A percentile compares a stretch with the other conserved stretches of the same genome.
Evolutionary conservation across 2,329 filamentous ascomycete species (phyloP).

Genomic region (Domatiomyces globalis): DNA sequence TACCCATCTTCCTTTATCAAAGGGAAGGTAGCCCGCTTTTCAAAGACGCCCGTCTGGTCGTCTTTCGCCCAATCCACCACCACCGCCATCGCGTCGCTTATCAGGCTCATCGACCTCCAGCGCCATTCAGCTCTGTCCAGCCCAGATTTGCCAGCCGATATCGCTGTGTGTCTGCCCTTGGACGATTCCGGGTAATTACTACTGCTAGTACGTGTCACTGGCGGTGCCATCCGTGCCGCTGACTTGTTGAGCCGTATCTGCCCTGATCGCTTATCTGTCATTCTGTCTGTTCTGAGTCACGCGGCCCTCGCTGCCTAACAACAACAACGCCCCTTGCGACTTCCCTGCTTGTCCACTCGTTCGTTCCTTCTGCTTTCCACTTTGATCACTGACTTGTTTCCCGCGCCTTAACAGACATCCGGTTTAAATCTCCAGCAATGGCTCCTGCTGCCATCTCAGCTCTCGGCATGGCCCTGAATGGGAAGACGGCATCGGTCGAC

Average conservation of each 20-base stretch:
- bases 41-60: constrained; percentile 11
- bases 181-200: neutral
- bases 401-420: neutral
- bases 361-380: neutral
- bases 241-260: neutral
- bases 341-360: neutral
- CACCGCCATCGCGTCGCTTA: neutral
- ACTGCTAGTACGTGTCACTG: constrained; percentile 1
- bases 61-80: constrained; percentile 14
- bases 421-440: constrained; percentile 24
- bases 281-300: neutral
- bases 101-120: neutral
- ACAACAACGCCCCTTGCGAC: neutral
- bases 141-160: constrained; percentile 4
- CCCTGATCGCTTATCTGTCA: neutral
- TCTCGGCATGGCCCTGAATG: constrained; percentile 37
- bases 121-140: constrained; percentile 1
- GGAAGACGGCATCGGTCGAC: constrained; percentile 36
- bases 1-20: constrained; percentile 13
- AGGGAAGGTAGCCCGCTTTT: constrained; percentile 16
- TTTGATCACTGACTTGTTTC: neutral
- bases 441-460: constrained; percentile 31
- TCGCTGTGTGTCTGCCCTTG: neutral
- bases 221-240: neutral
- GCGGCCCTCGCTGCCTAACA: neutral